phyloP scores from a whole-genome alignment of 495 filamentous ascomycete species.

The Xeromyces bisporus region DNA sequence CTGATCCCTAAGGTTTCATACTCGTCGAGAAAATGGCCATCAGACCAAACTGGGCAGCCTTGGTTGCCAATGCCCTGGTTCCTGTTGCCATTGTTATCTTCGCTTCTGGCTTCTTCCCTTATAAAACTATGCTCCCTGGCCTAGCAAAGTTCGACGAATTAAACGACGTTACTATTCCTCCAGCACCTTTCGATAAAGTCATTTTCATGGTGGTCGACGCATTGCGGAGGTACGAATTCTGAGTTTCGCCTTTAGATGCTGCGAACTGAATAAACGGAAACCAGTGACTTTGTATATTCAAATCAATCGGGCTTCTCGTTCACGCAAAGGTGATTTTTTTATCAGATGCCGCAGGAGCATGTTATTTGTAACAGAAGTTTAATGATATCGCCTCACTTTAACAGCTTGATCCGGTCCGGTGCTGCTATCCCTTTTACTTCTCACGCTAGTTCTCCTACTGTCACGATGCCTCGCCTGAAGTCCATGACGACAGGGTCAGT shows the following conservation, averaged over 20 bases:
- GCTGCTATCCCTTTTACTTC: slow-evolving; percentile 84
- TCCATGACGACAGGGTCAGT: slow-evolving; percentile 94
- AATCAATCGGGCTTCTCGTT: slow-evolving; percentile 67
- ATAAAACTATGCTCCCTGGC: slow-evolving; percentile 82
- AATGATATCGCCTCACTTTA: slow-evolving; percentile 1
- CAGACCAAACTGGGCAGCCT: slow-evolving; percentile 11
- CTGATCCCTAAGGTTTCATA: neutral
- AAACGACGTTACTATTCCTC: slow-evolving; percentile 19
- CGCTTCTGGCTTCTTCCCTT: slow-evolving; percentile 89
- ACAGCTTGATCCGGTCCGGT: slow-evolving; percentile 68
- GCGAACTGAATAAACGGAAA: slow-evolving; percentile 5
- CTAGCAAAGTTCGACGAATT: slow-evolving; percentile 45
- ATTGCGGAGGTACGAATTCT: slow-evolving; percentile 51
- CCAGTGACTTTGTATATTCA: slow-evolving; percentile 87
- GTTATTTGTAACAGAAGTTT: neutral
- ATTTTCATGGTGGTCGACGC: slow-evolving; percentile 98
- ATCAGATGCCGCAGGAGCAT: neutral
- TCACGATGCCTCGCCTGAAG: slow-evolving; percentile 97
- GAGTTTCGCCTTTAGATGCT: neutral
- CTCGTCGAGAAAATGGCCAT: slow-evolving; percentile 13
- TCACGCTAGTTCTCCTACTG: slow-evolving; percentile 88
- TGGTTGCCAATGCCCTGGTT: slow-evolving; percentile 55
- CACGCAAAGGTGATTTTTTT: slow-evolving; percentile 70
- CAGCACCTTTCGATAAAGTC: slow-evolving; percentile 66
- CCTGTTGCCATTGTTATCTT: slow-evolving; percentile 66